Base-by-base conservation (phyloP, 345 rosid species). In the Citrus mangshanensis region DNA sequence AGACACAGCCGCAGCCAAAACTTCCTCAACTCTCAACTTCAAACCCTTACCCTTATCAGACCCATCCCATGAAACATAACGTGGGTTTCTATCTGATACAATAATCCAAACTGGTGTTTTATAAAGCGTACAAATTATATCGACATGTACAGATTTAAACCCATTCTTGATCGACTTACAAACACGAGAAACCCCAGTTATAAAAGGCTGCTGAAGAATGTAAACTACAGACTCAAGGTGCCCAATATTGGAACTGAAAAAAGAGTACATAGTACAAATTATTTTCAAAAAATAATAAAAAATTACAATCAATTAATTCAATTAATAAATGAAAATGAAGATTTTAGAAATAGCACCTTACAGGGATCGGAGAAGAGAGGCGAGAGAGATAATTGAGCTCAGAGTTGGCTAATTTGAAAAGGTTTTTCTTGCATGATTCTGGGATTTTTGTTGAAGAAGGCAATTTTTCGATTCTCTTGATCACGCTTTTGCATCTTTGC, bases 31-130 rank as follows among this genome's bases (percentile, higher is more conserved):
- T 55, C 94, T 89, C 55, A 72, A 82, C 67, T 66, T 90, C n/a
- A 92, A 85, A 28, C 94, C 97, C 81, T 88, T 90, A 37, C 56
- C 72, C 49, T 84, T 85, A 32, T 79, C 72, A 40, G 79, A 70
- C 42, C 73, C 82, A 14, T 58, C 32, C 99, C 99, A 94, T 5
- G 83, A 77, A 62, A 96, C 78, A 79, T 90, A 91, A 16, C 27
- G 85, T 3, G 97, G 97, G 80, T 96, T 96, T 85, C 98, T 85
- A 73, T 94, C 94, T 0, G 99, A 94, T 27, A 94, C 98, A 24
- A 94, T 76, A 42, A 94, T 80, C 99, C 99, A 96, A 1, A 86
- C 95, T 0, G 99, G 95, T 63, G 19, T 79, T 72, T 40, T 91
- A 58, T 86, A 81, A 46, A 93, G 84, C 59, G 85, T 89, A 64